A percentile compares a stretch with the other conserved stretches of the same genome.
phyloP scores from a whole-genome alignment of 2,329 filamentous ascomycete species.

The Diaporthe citrichinensis region DNA sequence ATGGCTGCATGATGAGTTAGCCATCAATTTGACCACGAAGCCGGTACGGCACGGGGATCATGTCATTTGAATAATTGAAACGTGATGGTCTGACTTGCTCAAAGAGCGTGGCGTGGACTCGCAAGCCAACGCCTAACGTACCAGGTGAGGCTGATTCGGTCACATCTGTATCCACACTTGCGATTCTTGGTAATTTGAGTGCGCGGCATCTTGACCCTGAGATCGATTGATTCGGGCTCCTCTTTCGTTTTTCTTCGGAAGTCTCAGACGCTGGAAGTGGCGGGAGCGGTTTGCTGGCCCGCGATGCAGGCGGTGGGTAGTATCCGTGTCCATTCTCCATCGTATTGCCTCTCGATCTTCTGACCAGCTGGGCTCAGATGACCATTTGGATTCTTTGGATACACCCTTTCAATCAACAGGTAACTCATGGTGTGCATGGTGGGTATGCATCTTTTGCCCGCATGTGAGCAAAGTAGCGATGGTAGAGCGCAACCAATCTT shows the following conservation, averaged over 20 bases:
- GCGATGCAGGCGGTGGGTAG: neutral
- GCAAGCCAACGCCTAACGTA: neutral
- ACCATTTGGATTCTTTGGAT: neutral
- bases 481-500: neutral
- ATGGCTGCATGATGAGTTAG: neutral
- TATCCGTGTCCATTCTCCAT: neutral
- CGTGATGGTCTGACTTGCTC: too few relatives aligned
- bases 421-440: neutral
- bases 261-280: neutral
- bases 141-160: neutral
- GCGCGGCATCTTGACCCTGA: accelerated
- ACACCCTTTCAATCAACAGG: neutral
- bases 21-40: neutral
- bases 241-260: neutral
- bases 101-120: neutral
- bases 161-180: neutral
- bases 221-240: neutral
- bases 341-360: neutral
- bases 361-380: neutral
- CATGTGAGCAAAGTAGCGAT: neutral
- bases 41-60: too few relatives aligned
- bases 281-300: neutral
- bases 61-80: neutral
- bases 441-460: too few relatives aligned
- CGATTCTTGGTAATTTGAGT: neutral